Percentiles rank a stretch among this genome's conserved stretches.
Conservation (phyloP, 257 asterid species). For the Nicotiana attenuata region DNA sequence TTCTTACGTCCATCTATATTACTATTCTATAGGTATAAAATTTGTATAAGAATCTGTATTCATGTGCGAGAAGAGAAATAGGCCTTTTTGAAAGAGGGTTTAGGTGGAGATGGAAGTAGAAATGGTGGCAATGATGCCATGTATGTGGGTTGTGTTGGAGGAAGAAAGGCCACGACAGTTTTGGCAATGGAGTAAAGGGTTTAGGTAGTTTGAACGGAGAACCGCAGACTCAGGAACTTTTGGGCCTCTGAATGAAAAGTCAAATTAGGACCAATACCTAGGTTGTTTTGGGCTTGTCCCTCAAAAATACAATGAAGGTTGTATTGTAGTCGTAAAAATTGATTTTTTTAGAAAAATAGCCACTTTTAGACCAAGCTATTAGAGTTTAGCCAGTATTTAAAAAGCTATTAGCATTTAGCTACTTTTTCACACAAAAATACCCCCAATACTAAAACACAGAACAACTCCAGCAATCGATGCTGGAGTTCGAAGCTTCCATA, state of each 20-base stretch:
- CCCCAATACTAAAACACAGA: too few relatives aligned
- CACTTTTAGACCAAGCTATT: too few relatives aligned
- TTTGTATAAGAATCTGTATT: background rate
- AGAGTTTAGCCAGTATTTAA: too few relatives aligned
- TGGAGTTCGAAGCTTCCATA: too few relatives aligned
- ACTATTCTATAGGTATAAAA: background rate
- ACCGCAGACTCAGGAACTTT: background rate
- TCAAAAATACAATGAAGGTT: background rate
- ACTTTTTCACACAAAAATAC: too few relatives aligned
- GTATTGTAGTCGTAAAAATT: too few relatives aligned
- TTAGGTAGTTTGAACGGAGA: background rate
- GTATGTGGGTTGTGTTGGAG: background rate
- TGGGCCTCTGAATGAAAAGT: background rate
- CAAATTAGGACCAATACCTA: background rate
- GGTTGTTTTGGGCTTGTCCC: background rate
- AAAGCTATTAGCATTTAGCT: too few relatives aligned
- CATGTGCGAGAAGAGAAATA: background rate
- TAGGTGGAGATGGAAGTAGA: background rate
- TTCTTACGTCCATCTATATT: slow-evolving; percentile 6
- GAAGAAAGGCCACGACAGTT: slow-evolving; percentile 6
- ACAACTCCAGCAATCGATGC: too few relatives aligned
- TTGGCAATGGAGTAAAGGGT: background rate
- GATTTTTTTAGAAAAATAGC: too few relatives aligned
- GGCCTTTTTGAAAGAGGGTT: background rate
- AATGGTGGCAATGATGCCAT: slow-evolving; percentile 7